Evolutionary conservation across 768 basidiomycete genomes (phyloP), one percentile per base, ranked within the genome.

Genomic region (Lactarius evosmus): DNA sequence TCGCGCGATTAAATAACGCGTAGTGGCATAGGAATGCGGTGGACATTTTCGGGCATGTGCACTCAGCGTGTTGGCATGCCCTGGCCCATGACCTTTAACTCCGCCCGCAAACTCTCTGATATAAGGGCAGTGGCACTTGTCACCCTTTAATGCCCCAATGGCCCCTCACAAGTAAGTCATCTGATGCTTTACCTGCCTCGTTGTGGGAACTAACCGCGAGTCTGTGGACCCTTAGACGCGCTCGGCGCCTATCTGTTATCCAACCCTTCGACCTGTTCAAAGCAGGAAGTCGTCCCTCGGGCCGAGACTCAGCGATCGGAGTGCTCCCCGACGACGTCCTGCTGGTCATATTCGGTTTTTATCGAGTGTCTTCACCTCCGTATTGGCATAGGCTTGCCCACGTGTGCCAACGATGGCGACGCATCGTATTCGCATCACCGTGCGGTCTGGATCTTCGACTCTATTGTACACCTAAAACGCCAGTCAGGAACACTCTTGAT

Each of bases 291-390:
- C 46, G 46, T 2, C 2, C 25, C 12, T 49, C 46, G 46, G 46
- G 9, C 46, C 46, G 46, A 49, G 46, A 7, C 22, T 25, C 46
- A 14, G 46, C 22, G 46, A 49, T 49, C 25, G 46, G 46, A 25
- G 46, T 49, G 22, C 46, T 49, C 46, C 46, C 46, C 46, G 46
- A 49, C 46, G 46, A 49, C 25, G 46, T 49, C 46, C 46, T 49
- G 1, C 46, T 49, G 12, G 46, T 49, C 25, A 27, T 49, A 25
- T 49, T 49, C 25, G 46, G 25, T 49, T 49, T 49, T 25, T 49
- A 49, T 25, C 46, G 46, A 0, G 46, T 49, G 12, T 25, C 46
- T 49, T 49, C 46, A 14, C 46, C 46, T 4, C 25, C 25, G 5
- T 49, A 14, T 49, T 49, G 46, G 46, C 46, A 49, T 49, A 25